Percentiles rank a stretch among this genome's conserved stretches.
phyloP scores from a whole-genome alignment of 495 filamentous ascomycete genomes.

The Daldinia vernicosa region DNA sequence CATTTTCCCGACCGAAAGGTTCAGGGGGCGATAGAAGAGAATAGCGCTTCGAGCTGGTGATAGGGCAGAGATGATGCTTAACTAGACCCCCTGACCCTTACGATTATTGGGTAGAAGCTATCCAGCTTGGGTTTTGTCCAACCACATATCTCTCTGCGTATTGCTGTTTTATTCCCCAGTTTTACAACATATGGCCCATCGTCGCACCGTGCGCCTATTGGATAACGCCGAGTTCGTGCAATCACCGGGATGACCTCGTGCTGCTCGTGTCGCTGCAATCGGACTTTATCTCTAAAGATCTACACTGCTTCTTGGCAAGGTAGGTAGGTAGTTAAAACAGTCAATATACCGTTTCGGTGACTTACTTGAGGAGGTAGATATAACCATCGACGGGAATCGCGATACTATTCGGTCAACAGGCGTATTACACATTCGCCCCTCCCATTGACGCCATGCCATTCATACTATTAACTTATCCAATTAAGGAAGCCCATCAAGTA shows the following conservation, averaged over 20 bases:
- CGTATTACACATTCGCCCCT: constrained; percentile 10
- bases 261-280: constrained; percentile 28
- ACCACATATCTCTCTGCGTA: constrained; percentile 4
- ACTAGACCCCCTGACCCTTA: constrained; percentile 17
- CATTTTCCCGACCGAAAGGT: constrained; percentile 14
- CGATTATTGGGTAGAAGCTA: constrained; percentile 14
- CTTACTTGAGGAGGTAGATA: constrained; percentile 26
- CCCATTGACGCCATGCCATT: constrained; percentile 7
- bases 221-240: constrained; percentile 19
- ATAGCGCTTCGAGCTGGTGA: constrained; percentile 21
- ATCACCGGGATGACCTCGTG: constrained; percentile 16
- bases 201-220: constrained; percentile 22
- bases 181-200: constrained; percentile 23
- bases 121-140: constrained; percentile 15
- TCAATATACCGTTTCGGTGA: constrained; percentile 24
- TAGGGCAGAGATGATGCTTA: constrained; percentile 19
- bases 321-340: constrained; percentile 9
- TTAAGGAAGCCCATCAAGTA: constrained; percentile 8
- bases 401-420: constrained; percentile 5
- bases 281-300: constrained; percentile 31
- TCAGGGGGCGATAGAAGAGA: constrained; percentile 7
- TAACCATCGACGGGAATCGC: constrained; percentile 5
- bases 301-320: constrained; percentile 4
- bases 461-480: constrained; percentile 22
- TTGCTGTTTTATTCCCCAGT: constrained; percentile 23